These are phyloP conservation scores for Debaryomycetaceae sp. DNA, from an alignment of 1,139 yeast species.

Conservation along the genomic window DNA sequence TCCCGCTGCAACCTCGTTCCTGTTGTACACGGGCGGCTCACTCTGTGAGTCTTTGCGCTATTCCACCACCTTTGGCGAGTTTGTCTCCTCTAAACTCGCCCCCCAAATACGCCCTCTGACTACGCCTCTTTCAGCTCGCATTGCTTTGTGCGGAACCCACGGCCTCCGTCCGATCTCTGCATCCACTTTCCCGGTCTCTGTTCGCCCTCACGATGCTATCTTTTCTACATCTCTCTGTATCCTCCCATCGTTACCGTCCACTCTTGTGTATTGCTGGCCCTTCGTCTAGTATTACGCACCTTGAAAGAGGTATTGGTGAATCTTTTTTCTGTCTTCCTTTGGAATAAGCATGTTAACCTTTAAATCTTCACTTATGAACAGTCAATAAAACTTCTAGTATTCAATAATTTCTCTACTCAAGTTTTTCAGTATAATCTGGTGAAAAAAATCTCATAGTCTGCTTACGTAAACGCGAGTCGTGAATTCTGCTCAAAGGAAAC, in stretches of 20 bases:
- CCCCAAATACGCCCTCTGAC: too few species aligned
- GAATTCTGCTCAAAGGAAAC: background rate
- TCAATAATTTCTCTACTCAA: background rate
- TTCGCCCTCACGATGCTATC: background rate
- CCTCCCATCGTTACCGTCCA: background rate
- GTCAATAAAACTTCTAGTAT: slow-evolving; percentile 5
- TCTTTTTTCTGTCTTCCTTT: slow-evolving; percentile 99
- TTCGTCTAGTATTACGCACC: slow-evolving; percentile 53
- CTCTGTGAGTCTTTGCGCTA: too few species aligned
- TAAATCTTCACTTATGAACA: slow-evolving; percentile 5
- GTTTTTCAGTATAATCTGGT: background rate
- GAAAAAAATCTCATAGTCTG: slow-evolving; percentile 1
- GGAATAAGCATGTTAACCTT: slow-evolving; percentile 88
- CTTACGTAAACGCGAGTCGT: background rate
- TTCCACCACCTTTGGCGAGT: too few species aligned
- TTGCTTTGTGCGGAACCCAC: too few species aligned
- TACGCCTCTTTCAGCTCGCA: too few species aligned
- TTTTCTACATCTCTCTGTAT: background rate
- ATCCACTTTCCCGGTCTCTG: too few species aligned
- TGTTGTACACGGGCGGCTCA: too few species aligned
- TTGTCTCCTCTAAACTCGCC: too few species aligned
- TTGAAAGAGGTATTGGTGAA: slow-evolving; percentile 98
- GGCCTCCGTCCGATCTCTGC: too few species aligned
- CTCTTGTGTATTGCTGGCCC: background rate
- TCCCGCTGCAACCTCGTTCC: too few species aligned